Evolutionary conservation across 2,329 filamentous ascomycete species (phyloP), one percentile per base, ranked within the genome.

Genomic region (Simplicillium sp.): DNA sequence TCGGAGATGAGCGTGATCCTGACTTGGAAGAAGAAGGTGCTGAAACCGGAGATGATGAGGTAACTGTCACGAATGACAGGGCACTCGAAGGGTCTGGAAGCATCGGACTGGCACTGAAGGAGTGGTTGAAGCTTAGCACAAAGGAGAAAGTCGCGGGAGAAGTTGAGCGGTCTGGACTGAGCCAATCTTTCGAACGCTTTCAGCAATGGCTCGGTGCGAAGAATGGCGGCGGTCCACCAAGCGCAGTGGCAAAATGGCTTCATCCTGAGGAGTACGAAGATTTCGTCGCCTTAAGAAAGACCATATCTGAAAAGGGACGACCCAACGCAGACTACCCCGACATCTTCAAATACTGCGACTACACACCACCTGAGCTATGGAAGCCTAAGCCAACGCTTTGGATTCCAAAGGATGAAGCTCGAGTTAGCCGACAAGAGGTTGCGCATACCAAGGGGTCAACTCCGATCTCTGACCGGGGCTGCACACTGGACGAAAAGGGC

Each of bases 371-470:
- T 0, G 61, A 65, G 39, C 49, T 64, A 71, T 90, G 54, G 74
- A 60, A 17, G 69, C 76, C 45, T 49, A 70, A 50, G 61, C 84
- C 85, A 2, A 64, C 87, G 25, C 68, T 95, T n/a, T 95, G 88
- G 88, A 84, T 95, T 41, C 87, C 88, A 0, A 70, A 76, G 43
- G 88, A 95, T 53, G 63, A 72, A 2, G 75, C 80, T 17, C 84
- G 87, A 9, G 75, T 95, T 34, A 87, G 80, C 40, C 71, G 71
- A 51, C 84, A 94, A 56, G 88, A 94, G 60, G 70, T 92, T 40
- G 69, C 69, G 11, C 84, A 92, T 51, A 84, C 84, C 1, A 68
- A 68, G 49, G 77, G 74, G 52, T 73, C 85, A 28, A 84, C 87
- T 25, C 77, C 81, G 1, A 90, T 94, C 48, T 89, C 84, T 0